Evolutionary conservation across 352 stramenopile species (phyloP), one percentile per base, ranked within the genome.

Genomic region (Phytophthora meadii): DNA sequence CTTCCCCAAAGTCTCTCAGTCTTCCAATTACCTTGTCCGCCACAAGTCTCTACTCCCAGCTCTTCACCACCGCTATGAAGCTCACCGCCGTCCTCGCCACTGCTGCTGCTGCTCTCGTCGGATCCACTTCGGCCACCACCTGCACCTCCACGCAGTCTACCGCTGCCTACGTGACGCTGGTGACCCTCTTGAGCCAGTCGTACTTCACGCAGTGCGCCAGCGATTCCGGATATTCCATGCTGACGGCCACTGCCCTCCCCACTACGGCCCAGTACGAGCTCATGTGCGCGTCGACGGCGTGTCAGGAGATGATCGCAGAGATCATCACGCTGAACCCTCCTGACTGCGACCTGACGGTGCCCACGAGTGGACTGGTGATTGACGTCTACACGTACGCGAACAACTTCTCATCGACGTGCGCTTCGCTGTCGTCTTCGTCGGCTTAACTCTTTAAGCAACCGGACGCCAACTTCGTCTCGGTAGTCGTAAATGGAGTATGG

Each of bases 221-320:
- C 27, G 27, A 62, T 54, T 74, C 61, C 22, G 54, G 54, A 22
- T 74, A 74, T 54, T 74, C 54, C n/a, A 69, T 74, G 60, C 59
- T 74, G 48, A 65, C 60, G 40, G 60, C 66, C 34, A 70, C 66
- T 15, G 28, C 60, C 2, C 27, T 30, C 27, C 66, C 66, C 42
- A 70, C 65, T 2, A 55, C 36, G 2, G 65, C 46, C 2, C 65
- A 73, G 66, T 70, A 67, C 50, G 25, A 58, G 22, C 41, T 60
- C 45, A 79, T 79, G 70, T 79, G 70, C 57, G 56, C 54, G 27
- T 68, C 56, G 40, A 59, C 41, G 17, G 56, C 59, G 28, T 79
- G 71, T 52, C n/a, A 66, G 51, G 45, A 48, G 39, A 28, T 76
- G n/a, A 61, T 75, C 32, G 32, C 25, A 46, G 47, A 40, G 11